These are phyloP conservation scores for Plasmopara viticola DNA, from an alignment of 352 stramenopile species.

Conservation along the genomic window DNA sequence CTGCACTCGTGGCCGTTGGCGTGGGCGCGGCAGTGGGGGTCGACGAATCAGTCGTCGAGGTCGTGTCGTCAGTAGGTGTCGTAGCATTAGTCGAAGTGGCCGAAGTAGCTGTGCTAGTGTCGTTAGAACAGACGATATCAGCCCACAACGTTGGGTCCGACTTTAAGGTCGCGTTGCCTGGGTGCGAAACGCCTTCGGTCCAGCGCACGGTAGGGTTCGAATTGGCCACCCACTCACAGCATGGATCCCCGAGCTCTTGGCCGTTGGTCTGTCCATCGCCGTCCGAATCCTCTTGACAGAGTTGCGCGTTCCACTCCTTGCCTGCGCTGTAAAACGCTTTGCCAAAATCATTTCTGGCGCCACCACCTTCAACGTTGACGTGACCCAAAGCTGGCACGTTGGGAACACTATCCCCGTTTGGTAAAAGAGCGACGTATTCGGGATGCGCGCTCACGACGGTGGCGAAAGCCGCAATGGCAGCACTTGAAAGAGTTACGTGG, in stretches of 20 bases:
- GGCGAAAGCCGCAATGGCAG: no score
- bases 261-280: conserved; percentile 80
- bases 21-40: conserved; percentile 3
- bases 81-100: conserved; percentile 4
- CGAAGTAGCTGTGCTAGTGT: conserved; percentile 3
- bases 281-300: conserved; percentile 69
- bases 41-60: conserved; percentile 1
- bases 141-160: conserved; percentile 30
- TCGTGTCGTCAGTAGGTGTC: background rate
- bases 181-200: conserved; percentile 27
- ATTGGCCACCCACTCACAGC: conserved; percentile 51
- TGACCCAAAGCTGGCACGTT: conserved; percentile 34
- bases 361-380: conserved; percentile 20
- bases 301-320: conserved; percentile 25
- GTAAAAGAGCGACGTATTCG: conserved; percentile 21
- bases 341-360: conserved; percentile 27
- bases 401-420: conserved; percentile 29
- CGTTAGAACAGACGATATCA: conserved; percentile 18
- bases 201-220: conserved; percentile 22
- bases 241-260: conserved; percentile 78
- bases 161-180: conserved; percentile 20
- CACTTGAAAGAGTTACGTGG: no score
- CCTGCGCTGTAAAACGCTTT: conserved; percentile 5
- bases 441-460: conserved; percentile 6
- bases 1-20: conserved; percentile 10